Evolutionary conservation across 2,329 filamentous ascomycete species (phyloP).

Genomic region (Colletotrichum echinochloae): DNA sequence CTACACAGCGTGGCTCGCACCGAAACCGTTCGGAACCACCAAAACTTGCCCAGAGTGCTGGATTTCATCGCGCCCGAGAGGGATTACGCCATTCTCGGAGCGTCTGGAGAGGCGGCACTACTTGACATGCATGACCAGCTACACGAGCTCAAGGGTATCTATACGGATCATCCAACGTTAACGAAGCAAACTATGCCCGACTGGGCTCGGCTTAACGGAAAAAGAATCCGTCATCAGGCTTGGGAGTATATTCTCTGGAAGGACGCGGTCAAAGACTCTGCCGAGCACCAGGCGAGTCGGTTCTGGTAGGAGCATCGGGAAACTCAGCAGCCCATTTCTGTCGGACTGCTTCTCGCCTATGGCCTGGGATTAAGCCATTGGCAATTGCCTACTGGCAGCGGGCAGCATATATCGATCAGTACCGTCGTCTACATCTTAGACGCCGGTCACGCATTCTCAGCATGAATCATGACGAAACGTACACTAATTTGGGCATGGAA

Average conservation of each 20-base stretch:
- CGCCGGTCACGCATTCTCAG: background rate
- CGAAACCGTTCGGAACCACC: background rate
- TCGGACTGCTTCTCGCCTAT: background rate
- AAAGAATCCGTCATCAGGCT: background rate
- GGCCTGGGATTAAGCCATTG: no score
- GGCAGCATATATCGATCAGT: background rate
- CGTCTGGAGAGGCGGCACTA: conserved; percentile 8
- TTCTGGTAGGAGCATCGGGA: conserved; percentile 18
- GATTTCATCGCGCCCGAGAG: background rate
- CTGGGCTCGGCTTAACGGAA: background rate
- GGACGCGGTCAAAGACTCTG: background rate
- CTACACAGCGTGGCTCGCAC: background rate
- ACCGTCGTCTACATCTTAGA: background rate
- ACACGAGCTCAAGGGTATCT: background rate
- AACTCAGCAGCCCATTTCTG: background rate
- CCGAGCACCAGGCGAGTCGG: background rate
- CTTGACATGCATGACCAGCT: background rate
- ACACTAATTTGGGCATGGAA: background rate
- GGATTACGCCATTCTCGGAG: background rate
- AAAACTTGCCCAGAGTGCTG: background rate
- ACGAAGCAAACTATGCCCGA: background rate
- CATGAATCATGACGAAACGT: background rate
- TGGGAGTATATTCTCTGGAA: conserved; percentile 26
- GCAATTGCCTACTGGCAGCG: background rate
- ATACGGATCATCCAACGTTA: conserved; percentile 1